Percentiles rank a stretch among this genome's conserved stretches.
Conservation (phyloP, 306 rosid genomes). For the Prinsepia uniflora region DNA sequence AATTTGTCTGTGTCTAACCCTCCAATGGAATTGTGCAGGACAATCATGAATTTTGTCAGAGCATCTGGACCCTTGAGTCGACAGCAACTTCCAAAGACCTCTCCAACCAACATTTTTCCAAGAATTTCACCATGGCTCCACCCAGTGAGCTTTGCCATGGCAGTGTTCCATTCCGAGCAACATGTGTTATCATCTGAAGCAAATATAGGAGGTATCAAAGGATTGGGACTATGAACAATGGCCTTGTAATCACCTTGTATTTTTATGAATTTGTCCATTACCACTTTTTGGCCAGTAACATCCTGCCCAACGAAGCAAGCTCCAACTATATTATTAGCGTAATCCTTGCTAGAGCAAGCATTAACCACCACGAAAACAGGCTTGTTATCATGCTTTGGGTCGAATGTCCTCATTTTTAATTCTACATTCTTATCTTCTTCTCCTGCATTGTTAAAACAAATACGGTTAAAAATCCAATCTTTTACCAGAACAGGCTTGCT, state of each 20-base stretch:
- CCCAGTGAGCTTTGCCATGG: conserved; percentile 95
- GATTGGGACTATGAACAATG: conserved; percentile 87
- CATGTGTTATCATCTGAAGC: conserved; percentile 93
- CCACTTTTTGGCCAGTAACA: conserved; percentile 85
- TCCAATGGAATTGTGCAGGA: conserved; percentile 84
- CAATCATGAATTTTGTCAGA: conserved; percentile 89
- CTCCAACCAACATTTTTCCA: conserved; percentile 93
- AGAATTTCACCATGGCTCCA: conserved; percentile 67
- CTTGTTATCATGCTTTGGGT: conserved; percentile 49
- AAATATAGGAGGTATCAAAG: conserved; percentile 96
- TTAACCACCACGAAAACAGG: conserved; percentile 86
- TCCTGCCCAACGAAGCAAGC: conserved; percentile 99
- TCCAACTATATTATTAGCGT: conserved; percentile 74
- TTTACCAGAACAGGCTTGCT: conserved; percentile 24
- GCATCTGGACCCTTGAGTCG: conserved; percentile 84
- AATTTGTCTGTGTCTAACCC: conserved; percentile 78
- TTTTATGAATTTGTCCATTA: conserved; percentile 94
- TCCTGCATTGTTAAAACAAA: conserved; percentile 65
- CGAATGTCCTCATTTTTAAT: conserved; percentile 86
- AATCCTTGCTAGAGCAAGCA: conserved; percentile 98
- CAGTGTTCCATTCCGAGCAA: conserved; percentile 98
- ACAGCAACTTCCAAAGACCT: conserved; percentile 88
- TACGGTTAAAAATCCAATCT: conserved; percentile 29
- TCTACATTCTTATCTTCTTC: conserved; percentile 95
- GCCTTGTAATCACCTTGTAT: conserved; percentile 98